Evolutionary conservation across 2,329 filamentous ascomycete species (phyloP).

Genomic region (Penicillium sp.): DNA sequence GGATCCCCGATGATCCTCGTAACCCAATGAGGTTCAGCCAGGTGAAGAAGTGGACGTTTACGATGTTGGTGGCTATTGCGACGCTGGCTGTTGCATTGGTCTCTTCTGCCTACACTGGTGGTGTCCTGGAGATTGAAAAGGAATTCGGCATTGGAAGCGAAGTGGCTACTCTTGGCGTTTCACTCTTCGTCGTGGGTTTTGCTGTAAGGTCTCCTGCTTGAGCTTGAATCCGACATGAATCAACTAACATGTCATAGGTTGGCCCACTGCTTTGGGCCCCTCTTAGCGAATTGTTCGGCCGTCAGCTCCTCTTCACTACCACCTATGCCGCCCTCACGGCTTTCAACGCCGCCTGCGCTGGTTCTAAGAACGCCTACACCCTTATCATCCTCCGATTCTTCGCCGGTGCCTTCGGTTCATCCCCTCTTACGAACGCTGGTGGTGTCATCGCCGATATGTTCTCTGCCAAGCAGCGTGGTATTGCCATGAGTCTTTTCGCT

Average conservation of each 20-base stretch:
- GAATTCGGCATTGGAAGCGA: conserved; percentile 58
- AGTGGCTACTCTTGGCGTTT: conserved; percentile 63
- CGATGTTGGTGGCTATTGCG: conserved; percentile 63
- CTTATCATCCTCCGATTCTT: conserved; percentile 67
- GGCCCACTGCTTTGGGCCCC: conserved; percentile 69
- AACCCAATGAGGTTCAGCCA: conserved; percentile 65
- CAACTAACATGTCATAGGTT: conserved; percentile 41
- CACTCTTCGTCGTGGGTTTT: conserved; percentile 66
- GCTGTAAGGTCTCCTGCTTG: conserved; percentile 23
- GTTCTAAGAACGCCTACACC: conserved; percentile 57
- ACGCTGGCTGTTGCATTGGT: conserved; percentile 70
- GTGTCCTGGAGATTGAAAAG: conserved; percentile 48
- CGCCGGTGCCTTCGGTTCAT: conserved; percentile 61
- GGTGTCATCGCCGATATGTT: conserved; percentile 63
- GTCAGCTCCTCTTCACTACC: conserved; percentile 54
- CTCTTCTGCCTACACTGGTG: conserved; percentile 57
- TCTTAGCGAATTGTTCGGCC: conserved; percentile 64
- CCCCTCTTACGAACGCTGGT: conserved; percentile 49
- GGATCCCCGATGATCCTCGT: conserved; percentile 65
- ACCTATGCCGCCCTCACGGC: conserved; percentile 60
- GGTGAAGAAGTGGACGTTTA: conserved; percentile 67
- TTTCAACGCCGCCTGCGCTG: conserved; percentile 63
- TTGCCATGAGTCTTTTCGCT: conserved; percentile 65
- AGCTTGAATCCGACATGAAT: background rate
- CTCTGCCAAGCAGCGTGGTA: conserved; percentile 52